Conservation (phyloP, 768 basidiomycete genomes). For the Albatrellus ellisii region DNA sequence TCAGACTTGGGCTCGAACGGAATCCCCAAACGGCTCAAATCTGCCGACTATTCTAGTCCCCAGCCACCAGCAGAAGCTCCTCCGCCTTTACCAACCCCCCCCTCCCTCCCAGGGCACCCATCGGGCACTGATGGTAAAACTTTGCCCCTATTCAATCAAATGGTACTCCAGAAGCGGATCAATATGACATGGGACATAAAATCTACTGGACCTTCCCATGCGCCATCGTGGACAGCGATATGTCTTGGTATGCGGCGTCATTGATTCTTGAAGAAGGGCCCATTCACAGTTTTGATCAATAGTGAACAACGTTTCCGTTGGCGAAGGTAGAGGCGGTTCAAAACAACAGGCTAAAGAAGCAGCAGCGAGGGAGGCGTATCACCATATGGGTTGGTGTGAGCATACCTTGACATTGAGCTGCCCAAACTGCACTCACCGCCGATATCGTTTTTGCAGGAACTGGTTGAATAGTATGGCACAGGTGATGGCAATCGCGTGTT, state of each 20-base stretch:
- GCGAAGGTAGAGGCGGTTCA: conserved; percentile 47
- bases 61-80: conserved; percentile 24
- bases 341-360: conserved; percentile 74
- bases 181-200: conserved; percentile 45
- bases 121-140: conserved; percentile 32
- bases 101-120: conserved; percentile 26
- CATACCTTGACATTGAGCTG: background rate
- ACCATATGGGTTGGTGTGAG: conserved; percentile 57
- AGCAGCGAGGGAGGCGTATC: conserved; percentile 58
- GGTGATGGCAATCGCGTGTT: too few relatives aligned
- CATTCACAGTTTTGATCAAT: background rate
- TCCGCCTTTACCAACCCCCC: conserved; percentile 21
- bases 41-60: conserved; percentile 19
- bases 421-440: background rate
- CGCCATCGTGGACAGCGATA: conserved; percentile 49
- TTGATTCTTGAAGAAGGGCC: background rate
- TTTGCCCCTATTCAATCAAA: conserved; percentile 68
- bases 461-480: too few relatives aligned
- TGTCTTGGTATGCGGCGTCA: conserved; percentile 46
- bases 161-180: conserved; percentile 51
- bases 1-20: background rate
- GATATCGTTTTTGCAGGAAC: too few relatives aligned
- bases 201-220: conserved; percentile 55
- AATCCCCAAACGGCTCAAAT: conserved; percentile 7
- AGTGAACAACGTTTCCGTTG: conserved; percentile 65